Percentiles rank a stretch among this genome's conserved stretches.
These are phyloP conservation scores for Apiospora phragmitis DNA, from an alignment of 2,329 filamentous ascomycete genomes.

Conservation along the genomic window DNA sequence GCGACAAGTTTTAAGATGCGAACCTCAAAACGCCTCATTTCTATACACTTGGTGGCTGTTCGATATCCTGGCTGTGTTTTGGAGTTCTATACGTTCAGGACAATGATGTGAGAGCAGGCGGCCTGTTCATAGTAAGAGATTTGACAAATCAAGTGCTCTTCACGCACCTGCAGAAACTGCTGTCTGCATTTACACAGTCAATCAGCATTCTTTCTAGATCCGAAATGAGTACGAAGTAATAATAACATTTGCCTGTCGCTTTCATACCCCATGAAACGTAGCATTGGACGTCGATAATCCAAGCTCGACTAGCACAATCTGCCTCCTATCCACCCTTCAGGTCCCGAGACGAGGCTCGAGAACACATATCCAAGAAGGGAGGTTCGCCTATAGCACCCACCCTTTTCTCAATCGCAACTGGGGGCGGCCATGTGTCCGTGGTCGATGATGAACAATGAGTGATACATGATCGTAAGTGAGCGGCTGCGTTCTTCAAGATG, in stretches of 20 bases:
- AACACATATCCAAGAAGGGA: not conserved
- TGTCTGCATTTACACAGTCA: not conserved
- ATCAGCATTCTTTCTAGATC: not conserved
- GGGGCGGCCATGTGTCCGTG: not conserved
- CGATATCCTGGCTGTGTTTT: not conserved
- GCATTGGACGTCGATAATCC: not conserved
- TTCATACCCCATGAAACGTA: constrained; percentile 7
- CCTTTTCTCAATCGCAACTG: not conserved
- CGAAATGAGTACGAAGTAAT: not conserved
- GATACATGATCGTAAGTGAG: constrained; percentile 7
- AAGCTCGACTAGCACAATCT: not conserved
- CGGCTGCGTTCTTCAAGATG: constrained; percentile 1
- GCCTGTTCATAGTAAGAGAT: not conserved
- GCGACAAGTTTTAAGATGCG: not conserved
- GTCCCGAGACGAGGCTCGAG: not conserved
- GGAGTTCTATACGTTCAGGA: not conserved
- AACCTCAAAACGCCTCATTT: not conserved
- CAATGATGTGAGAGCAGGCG: not conserved
- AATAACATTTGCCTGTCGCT: constrained; percentile 9
- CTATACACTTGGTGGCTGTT: not conserved
- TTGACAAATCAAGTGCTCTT: not conserved
- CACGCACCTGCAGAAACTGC: not conserved
- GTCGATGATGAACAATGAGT: not conserved
- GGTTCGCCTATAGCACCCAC: not conserved
- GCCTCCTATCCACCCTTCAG: not conserved